These are phyloP conservation scores for Termitomyces sp. DNA, from an alignment of 768 basidiomycete species.

Conservation along the genomic window DNA sequence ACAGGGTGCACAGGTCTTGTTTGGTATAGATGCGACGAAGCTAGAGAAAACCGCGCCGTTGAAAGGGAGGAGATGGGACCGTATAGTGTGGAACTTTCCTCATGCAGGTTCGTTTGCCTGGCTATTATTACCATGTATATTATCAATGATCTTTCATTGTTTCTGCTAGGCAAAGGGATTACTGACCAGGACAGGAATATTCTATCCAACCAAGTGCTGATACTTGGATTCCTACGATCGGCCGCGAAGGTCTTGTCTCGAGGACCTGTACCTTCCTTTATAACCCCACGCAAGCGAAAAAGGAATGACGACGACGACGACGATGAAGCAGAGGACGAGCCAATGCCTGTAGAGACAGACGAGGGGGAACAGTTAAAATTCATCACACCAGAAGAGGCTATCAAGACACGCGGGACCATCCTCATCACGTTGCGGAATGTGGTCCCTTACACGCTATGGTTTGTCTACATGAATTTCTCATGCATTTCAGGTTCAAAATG, in stretches of 20 bases:
- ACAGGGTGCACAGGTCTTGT: slow-evolving; percentile 68
- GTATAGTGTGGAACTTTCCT: slow-evolving; percentile 93
- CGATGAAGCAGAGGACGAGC: slow-evolving; percentile 28
- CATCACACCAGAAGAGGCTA: slow-evolving; percentile 12
- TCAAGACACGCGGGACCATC: slow-evolving; percentile 59
- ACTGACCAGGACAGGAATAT: slow-evolving; percentile 94
- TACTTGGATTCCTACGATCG: slow-evolving; percentile 80
- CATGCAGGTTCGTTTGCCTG: slow-evolving; percentile 67
- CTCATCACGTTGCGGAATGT: slow-evolving; percentile 87
- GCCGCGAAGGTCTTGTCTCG: slow-evolving; percentile 54
- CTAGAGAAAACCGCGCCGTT: slow-evolving; percentile 58
- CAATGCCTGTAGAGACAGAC: slow-evolving; percentile 17
- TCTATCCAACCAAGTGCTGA: slow-evolving; percentile 78
- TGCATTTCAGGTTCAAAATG: neutral
- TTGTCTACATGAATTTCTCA: slow-evolving; percentile 15
- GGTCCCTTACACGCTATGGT: slow-evolving; percentile 87
- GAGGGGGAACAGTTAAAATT: slow-evolving; percentile 24
- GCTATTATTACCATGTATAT: neutral
- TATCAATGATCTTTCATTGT: neutral
- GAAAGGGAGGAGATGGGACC: slow-evolving; percentile 67
- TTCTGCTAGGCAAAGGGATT: slow-evolving; percentile 72
- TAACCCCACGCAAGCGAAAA: slow-evolving; percentile 40
- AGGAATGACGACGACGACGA: slow-evolving; percentile 44
- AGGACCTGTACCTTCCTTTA: slow-evolving; percentile 51
- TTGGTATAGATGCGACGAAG: slow-evolving; percentile 80